These are phyloP conservation scores for Trichosporon ovoides DNA, from an alignment of 1,284 basidiomycete genomes.

Conservation along the genomic window DNA sequence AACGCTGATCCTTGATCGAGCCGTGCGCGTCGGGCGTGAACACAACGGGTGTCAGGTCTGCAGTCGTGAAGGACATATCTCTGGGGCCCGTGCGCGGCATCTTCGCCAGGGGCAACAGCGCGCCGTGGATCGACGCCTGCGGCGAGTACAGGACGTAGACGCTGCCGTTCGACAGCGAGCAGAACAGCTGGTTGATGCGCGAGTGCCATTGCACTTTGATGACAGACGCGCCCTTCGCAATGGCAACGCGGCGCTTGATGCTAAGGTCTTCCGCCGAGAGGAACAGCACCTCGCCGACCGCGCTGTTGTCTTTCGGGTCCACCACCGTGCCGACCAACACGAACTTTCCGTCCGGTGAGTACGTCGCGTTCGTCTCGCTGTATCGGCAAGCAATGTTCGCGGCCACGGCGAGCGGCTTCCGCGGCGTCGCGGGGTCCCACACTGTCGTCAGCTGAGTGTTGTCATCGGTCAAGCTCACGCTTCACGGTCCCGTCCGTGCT, in stretches of 20 bases:
- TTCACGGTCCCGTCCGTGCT: conserved; percentile 94
- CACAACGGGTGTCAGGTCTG: conserved; percentile 67
- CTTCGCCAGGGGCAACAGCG: conserved; percentile 69
- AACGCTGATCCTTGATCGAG: conserved; percentile 83
- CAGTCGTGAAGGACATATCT: conserved; percentile 75
- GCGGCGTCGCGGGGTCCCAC: conserved; percentile 87
- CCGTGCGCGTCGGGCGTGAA: conserved; percentile 70
- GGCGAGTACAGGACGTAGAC: conserved; percentile 89
- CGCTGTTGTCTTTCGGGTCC: conserved; percentile 56
- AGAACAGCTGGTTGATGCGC: conserved; percentile 94
- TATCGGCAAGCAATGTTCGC: conserved; percentile 69
- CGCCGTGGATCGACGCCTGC: conserved; percentile 77
- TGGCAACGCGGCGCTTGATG: conserved; percentile 56
- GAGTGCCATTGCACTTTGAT: conserved; percentile 88
- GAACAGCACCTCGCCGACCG: conserved; percentile 64
- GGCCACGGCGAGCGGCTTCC: conserved; percentile 68
- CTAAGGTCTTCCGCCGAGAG: conserved; percentile 64
- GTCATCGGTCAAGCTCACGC: too few relatives aligned
- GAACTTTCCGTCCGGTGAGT: conserved; percentile 83
- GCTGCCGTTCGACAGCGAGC: conserved; percentile 78
- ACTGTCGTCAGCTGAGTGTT: conserved; percentile 59
- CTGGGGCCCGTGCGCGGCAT: conserved; percentile 61
- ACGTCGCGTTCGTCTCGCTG: conserved; percentile 83
- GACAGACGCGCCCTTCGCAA: conserved; percentile 66
- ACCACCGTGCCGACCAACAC: conserved; percentile 69